phyloP scores from a whole-genome alignment of 2,329 filamentous ascomycete species.

The Chrysoporthe deuterocubensis region DNA sequence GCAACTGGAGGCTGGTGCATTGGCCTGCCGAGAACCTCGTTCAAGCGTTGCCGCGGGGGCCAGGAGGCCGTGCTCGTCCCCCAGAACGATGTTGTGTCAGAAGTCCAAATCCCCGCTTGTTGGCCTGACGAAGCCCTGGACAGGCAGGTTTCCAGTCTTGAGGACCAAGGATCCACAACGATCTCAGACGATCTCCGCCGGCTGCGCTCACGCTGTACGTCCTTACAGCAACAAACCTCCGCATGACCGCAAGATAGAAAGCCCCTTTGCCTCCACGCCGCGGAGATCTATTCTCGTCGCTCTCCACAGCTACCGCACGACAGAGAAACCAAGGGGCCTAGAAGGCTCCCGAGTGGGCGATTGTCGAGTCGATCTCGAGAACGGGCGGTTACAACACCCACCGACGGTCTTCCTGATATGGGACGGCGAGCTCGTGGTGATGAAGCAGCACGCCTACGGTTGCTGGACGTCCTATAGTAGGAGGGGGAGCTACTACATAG shows the following conservation, averaged over 20 bases:
- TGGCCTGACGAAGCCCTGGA: no score
- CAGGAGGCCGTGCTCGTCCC: background rate
- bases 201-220: background rate
- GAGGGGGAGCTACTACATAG: background rate
- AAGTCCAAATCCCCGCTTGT: no score
- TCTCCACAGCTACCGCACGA: background rate
- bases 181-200: background rate
- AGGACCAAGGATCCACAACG: background rate
- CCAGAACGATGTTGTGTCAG: background rate
- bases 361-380: background rate
- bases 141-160: no score
- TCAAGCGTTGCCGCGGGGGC: background rate
- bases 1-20: background rate
- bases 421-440: background rate
- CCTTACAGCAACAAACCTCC: background rate
- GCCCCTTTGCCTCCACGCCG: background rate
- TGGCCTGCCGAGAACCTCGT: background rate
- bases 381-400: constrained; percentile 3
- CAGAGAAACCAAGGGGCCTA: background rate
- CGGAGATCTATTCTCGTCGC: background rate
- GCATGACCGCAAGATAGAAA: background rate
- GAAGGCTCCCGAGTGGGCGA: background rate
- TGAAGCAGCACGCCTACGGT: background rate
- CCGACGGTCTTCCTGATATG: background rate
- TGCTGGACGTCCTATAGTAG: background rate